Evolutionary conservation across 2,329 filamentous ascomycete species (phyloP), one percentile per base, ranked within the genome.

Genomic region (Rhynchosporium secalis): DNA sequence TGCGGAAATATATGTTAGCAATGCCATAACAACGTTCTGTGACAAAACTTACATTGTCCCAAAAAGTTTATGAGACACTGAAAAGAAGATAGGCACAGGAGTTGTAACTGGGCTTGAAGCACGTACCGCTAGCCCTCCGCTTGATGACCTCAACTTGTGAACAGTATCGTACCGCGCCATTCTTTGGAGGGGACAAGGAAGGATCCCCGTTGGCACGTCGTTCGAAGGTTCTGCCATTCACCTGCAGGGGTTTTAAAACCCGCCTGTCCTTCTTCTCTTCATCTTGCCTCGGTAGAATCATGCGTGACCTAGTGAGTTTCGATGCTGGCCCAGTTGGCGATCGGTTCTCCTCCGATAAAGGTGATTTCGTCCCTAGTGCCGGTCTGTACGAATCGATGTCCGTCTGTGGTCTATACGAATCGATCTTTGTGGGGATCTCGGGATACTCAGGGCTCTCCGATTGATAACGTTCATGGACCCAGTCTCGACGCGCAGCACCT

Each of bases 401-500:
- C 26, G 26, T 38, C 26, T 33, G 15, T 36, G 29, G 33, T 29
- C 57, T 40, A 36, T 60, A 54, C 5, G 49, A 43, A n/a, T 46
- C 57, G 7, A 43, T 43, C 26, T 26, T 40, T 20, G 20, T 20
- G 20, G 20, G 20, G 20, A 20, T 20, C 20, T 20, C 20, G 20
- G 20, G 20, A 20, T 20, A 1, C 5, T 13, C 10, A 54, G 45
- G 48, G 26, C 33, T 38, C 29, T 31, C 43, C 33, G 31, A 15
- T 26, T 55, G 47, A 28, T 55, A 60, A 9, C 33, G 29, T 40
- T 60, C 49, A 40, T 60, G 48, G 38, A 60, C 38, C 58, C 48
- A 60, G 8, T 55, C 48, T 28, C 40, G 4, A 38, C 28, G 40
- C 31, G 40, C n/a, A 5, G 8, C 26, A 31, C 40, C 20, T 20